A percentile compares a stretch with the other conserved stretches of the same genome.
These are phyloP conservation scores for Lasiodiplodia hormozganensis DNA, from an alignment of 2,329 filamentous ascomycete genomes.

Conservation along the genomic window DNA sequence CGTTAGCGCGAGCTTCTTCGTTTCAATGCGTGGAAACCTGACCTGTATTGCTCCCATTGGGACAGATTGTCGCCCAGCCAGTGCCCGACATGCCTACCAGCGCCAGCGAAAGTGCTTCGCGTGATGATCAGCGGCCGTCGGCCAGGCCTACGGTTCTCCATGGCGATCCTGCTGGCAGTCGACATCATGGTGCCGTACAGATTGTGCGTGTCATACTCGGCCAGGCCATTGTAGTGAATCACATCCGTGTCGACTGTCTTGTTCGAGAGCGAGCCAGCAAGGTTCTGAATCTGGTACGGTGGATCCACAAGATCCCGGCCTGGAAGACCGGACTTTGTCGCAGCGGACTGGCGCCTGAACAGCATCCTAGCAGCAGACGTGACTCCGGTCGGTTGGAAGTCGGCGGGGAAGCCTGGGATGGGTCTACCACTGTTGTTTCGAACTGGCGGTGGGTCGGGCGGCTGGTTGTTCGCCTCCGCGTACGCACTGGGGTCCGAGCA, in stretches of 20 bases:
- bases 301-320: slow-evolving; percentile 69
- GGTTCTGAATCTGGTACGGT: slow-evolving; percentile 70
- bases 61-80: slow-evolving; percentile 66
- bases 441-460: slow-evolving; percentile 69
- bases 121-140: slow-evolving; percentile 76
- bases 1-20: not conserved
- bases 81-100: slow-evolving; percentile 66
- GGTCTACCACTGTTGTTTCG: slow-evolving; percentile 65
- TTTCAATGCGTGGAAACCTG: not conserved
- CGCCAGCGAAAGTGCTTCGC: slow-evolving; percentile 76
- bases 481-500: slow-evolving; percentile 54
- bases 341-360: slow-evolving; percentile 38
- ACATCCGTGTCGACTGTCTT: slow-evolving; percentile 69
- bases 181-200: slow-evolving; percentile 81
- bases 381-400: slow-evolving; percentile 64
- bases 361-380: slow-evolving; percentile 1
- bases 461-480: slow-evolving; percentile 53
- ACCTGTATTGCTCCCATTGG: slow-evolving; percentile 53
- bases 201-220: slow-evolving; percentile 79
- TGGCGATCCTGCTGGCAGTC: slow-evolving; percentile 66
- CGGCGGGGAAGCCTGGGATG: slow-evolving; percentile 71
- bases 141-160: slow-evolving; percentile 68
- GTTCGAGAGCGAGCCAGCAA: slow-evolving; percentile 54
- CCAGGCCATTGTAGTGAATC: slow-evolving; percentile 70
- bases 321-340: slow-evolving; percentile 64